Conservation (phyloP, 2,329 filamentous ascomycete genomes). For the Berkeleyomyces basicola region DNA sequence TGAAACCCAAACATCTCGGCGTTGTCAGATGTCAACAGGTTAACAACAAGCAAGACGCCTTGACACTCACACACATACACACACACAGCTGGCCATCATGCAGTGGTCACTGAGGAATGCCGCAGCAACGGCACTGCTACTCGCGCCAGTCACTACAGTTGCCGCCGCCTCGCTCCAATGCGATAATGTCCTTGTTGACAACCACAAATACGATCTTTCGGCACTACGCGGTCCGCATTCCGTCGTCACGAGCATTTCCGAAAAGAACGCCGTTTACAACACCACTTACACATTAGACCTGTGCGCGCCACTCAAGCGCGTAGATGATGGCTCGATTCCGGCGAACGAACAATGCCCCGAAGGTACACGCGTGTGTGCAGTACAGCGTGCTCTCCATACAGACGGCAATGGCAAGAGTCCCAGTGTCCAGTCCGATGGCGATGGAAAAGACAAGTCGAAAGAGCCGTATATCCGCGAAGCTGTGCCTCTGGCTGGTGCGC, state of each 20-base stretch:
- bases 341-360: conserved; percentile 47
- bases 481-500: conserved; percentile 59
- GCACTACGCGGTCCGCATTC: conserved; percentile 50
- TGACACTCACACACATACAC: neutral
- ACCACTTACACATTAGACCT: conserved; percentile 72
- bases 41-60: neutral
- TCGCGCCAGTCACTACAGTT: conserved; percentile 22
- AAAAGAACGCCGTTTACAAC: conserved; percentile 42
- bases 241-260: conserved; percentile 41
- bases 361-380: conserved; percentile 62
- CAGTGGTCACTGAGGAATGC: conserved; percentile 2
- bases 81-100: neutral
- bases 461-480: conserved; percentile 35
- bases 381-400: conserved; percentile 38
- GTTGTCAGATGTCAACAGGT: neutral
- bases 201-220: conserved; percentile 45
- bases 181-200: conserved; percentile 41
- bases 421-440: neutral
- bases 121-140: conserved; percentile 4
- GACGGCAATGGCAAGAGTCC: conserved; percentile 26
- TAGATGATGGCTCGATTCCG: conserved; percentile 29
- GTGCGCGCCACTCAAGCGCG: conserved; percentile 49
- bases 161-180: conserved; percentile 40
- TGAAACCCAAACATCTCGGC: neutral
- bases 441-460: neutral